These are phyloP conservation scores for Acacia acuminata DNA, from an alignment of 306 rosid genomes.

Conservation along the genomic window DNA sequence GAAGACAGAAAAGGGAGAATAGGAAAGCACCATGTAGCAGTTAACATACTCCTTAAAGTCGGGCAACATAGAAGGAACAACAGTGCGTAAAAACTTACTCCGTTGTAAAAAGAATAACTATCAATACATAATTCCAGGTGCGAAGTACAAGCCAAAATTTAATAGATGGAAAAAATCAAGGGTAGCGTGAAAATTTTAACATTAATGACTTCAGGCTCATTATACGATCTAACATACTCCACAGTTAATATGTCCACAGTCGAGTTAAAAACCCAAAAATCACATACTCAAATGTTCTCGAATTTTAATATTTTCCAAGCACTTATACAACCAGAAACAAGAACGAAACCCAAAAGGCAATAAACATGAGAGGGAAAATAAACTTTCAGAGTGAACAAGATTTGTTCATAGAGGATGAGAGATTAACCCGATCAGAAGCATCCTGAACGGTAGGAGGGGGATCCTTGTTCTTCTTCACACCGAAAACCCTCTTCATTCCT, in stretches of 20 bases:
- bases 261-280: neutral
- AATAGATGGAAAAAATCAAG: slow-evolving; percentile 15
- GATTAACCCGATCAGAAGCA: slow-evolving; percentile 73
- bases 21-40: neutral
- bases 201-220: neutral
- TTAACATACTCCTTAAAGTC: neutral
- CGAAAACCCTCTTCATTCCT: slow-evolving; percentile 83
- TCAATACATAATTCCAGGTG: neutral
- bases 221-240: neutral
- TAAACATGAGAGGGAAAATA: neutral
- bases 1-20: neutral
- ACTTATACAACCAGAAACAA: neutral
- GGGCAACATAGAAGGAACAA: neutral
- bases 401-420: neutral
- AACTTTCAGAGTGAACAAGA: neutral
- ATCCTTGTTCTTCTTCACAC: slow-evolving; percentile 81
- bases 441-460: slow-evolving; percentile 90
- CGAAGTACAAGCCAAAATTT: neutral
- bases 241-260: neutral
- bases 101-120: neutral
- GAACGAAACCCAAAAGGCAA: neutral
- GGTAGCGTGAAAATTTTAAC: neutral
- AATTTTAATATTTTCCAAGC: neutral
- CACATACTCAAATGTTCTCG: neutral
- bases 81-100: neutral